These are phyloP conservation scores for Pseudogymnoascus sp. DNA, from an alignment of 2,329 filamentous ascomycete species.

Conservation along the genomic window DNA sequence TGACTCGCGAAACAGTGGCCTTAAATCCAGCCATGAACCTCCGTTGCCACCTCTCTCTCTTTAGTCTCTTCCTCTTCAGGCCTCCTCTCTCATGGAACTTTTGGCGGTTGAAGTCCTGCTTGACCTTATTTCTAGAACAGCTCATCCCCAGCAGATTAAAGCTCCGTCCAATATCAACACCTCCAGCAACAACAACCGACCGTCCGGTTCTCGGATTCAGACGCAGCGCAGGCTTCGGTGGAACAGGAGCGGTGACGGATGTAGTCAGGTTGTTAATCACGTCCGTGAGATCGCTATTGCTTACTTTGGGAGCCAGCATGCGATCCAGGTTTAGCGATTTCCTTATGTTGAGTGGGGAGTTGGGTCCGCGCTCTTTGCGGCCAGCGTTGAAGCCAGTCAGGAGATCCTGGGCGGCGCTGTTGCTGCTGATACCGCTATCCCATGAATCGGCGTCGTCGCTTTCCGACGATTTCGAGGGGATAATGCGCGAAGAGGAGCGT, in stretches of 20 bases:
- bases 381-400: constrained; percentile 3
- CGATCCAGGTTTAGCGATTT: background rate
- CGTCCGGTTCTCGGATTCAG: constrained; percentile 23
- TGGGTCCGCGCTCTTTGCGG: background rate
- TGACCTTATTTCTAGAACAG: constrained; percentile 49
- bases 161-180: constrained; percentile 21
- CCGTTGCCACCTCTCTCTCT: constrained; percentile 58
- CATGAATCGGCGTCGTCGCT: background rate
- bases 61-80: constrained; percentile 67
- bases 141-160: constrained; percentile 32
- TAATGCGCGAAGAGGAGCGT: background rate
- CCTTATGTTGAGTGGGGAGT: background rate
- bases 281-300: background rate
- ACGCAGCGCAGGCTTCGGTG: constrained; percentile 32
- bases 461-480: background rate
- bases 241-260: constrained; percentile 33
- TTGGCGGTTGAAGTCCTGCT: constrained; percentile 48
- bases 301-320: background rate
- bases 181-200: constrained; percentile 14
- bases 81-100: constrained; percentile 68
- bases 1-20: constrained; percentile 54
- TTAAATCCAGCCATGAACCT: constrained; percentile 64
- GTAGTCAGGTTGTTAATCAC: constrained; percentile 1
- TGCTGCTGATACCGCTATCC: constrained; percentile 5
- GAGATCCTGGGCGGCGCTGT: background rate